These are phyloP conservation scores for Phytopythium montanum DNA, from an alignment of 352 stramenopile genomes.

Conservation along the genomic window DNA sequence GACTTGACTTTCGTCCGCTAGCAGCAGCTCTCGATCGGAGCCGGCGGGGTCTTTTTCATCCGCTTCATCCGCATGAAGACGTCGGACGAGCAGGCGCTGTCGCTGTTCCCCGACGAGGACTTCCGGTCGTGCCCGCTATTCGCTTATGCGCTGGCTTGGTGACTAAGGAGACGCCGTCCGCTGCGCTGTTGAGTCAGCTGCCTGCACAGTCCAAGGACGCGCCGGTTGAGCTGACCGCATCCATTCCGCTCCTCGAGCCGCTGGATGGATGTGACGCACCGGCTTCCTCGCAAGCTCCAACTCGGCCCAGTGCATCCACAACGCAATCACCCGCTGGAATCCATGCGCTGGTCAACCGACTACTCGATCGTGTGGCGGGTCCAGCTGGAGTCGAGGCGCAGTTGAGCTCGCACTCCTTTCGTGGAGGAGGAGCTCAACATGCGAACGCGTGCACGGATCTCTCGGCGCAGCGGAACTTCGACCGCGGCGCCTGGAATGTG, in stretches of 20 bases:
- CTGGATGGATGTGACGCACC: not conserved
- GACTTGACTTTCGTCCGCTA: not conserved
- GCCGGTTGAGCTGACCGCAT: not conserved
- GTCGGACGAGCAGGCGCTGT: not conserved
- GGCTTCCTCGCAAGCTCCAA: not conserved
- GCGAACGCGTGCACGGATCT: no score
- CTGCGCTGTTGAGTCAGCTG: not conserved
- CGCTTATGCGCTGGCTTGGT: not conserved
- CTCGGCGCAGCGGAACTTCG: no score
- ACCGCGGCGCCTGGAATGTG: no score
- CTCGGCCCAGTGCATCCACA: not conserved
- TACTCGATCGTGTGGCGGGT: no score
- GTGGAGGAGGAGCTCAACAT: conserved; percentile 17
- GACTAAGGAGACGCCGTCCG: not conserved
- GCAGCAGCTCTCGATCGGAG: not conserved
- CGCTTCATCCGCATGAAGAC: no score
- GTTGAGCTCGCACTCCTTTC: conserved; percentile 26
- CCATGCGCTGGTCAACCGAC: not conserved
- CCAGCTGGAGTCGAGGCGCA: not conserved
- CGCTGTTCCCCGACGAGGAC: not conserved
- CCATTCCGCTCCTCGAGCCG: not conserved
- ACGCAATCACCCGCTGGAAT: not conserved
- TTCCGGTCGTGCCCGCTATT: not conserved
- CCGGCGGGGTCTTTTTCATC: not conserved
- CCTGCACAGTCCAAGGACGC: not conserved